These are phyloP conservation scores for Immersiella caudata DNA, from an alignment of 495 filamentous ascomycete genomes.

Conservation along the genomic window DNA sequence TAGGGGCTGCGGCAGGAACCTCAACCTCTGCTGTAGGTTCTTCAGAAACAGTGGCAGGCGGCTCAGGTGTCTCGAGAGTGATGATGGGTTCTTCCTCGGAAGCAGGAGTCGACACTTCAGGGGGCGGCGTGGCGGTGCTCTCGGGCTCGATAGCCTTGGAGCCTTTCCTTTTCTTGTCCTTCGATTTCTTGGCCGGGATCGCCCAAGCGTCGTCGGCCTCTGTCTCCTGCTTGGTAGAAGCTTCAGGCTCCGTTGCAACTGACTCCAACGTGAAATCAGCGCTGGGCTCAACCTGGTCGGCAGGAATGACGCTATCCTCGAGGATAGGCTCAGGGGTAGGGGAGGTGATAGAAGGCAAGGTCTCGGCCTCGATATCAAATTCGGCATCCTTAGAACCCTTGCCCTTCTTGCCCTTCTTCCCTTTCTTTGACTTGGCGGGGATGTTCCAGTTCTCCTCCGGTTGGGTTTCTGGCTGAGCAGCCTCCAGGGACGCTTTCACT, in stretches of 20 bases:
- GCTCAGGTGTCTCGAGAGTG: neutral
- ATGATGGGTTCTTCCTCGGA: slow-evolving; percentile 16
- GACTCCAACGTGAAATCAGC: neutral
- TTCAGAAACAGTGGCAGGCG: neutral
- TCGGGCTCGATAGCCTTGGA: slow-evolving; percentile 25
- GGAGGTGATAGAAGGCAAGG: slow-evolving; percentile 14
- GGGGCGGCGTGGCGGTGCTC: slow-evolving; percentile 28
- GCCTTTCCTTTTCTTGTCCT: slow-evolving; percentile 41
- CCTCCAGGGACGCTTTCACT: no score
- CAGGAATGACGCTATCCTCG: neutral
- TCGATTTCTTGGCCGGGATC: slow-evolving; percentile 30
- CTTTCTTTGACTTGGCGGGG: slow-evolving; percentile 27
- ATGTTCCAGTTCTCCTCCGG: slow-evolving; percentile 15
- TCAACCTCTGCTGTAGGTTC: neutral
- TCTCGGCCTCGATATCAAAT: slow-evolving; percentile 22
- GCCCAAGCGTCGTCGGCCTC: slow-evolving; percentile 19
- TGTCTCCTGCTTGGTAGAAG: neutral
- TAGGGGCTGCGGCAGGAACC: neutral
- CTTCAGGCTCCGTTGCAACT: neutral
- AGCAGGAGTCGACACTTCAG: neutral
- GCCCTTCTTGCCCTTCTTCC: slow-evolving; percentile 43
- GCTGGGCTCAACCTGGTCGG: neutral
- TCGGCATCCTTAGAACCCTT: slow-evolving; percentile 29
- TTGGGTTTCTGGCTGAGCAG: neutral
- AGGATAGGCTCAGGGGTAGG: neutral